Evolutionary conservation across 805 yeast genomes (phyloP).

Genomic region (Saccharomyces eubayanus): DNA sequence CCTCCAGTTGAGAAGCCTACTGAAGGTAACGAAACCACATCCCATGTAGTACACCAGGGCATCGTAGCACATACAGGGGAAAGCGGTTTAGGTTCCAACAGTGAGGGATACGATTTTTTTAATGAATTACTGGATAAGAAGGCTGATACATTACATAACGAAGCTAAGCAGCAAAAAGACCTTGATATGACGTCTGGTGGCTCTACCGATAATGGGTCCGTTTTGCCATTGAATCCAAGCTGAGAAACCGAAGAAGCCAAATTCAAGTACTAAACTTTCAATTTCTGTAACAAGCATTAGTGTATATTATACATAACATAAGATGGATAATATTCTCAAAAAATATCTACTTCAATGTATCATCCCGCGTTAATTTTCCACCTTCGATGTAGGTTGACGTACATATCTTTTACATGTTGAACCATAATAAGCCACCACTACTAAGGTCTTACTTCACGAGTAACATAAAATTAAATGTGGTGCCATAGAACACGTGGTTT

Average conservation of each 20-base stretch:
- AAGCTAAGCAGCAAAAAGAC: not conserved
- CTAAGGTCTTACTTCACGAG: too few relatives aligned
- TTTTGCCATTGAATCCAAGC: slow-evolving; percentile 13
- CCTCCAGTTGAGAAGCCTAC: slow-evolving; percentile 4
- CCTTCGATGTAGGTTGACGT: too few relatives aligned
- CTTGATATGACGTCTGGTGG: not conserved
- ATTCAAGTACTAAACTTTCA: not conserved
- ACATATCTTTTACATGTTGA: too few relatives aligned
- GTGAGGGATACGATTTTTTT: slow-evolving; percentile 8
- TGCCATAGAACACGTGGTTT: too few relatives aligned
- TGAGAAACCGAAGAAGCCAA: not conserved
- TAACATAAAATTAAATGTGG: too few relatives aligned
- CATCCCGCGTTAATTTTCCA: too few relatives aligned
- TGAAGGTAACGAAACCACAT: slow-evolving; percentile 1
- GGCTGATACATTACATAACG: slow-evolving; percentile 1
- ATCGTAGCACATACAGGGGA: not conserved
- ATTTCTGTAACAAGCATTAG: not conserved
- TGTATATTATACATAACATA: not conserved
- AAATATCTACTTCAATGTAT: not conserved
- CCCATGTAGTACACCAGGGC: slow-evolving; percentile 3
- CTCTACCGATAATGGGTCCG: slow-evolving; percentile 3
- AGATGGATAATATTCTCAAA: not conserved
- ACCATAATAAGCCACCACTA: too few relatives aligned
- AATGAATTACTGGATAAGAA: slow-evolving; percentile 11
- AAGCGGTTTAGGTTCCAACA: not conserved